Conservation (phyloP, 495 filamentous ascomycete species). For the Penicillium goetzii region DNA sequence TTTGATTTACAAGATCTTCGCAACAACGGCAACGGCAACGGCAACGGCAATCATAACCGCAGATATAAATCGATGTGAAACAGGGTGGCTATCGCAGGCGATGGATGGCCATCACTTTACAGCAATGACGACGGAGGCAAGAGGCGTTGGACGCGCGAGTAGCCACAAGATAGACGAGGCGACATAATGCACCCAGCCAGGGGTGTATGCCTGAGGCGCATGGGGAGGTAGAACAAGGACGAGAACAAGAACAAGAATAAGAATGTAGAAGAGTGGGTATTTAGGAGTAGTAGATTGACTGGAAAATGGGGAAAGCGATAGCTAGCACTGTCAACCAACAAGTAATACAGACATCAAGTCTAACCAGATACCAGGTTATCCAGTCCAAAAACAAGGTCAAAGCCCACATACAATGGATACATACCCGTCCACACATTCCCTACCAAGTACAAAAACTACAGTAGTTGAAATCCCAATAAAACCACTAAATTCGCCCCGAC, state of each 20-base stretch:
- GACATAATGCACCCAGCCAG: background rate
- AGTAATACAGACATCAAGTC: background rate
- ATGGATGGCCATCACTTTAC: background rate
- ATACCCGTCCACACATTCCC: too few relatives aligned
- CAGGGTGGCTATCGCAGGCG: background rate
- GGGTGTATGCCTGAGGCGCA: background rate
- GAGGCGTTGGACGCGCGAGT: conserved; percentile 4
- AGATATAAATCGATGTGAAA: conserved; percentile 2
- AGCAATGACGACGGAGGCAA: conserved; percentile 8
- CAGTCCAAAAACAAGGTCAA: background rate
- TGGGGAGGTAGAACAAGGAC: background rate
- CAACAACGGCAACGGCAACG: background rate
- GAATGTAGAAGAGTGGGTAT: too few relatives aligned
- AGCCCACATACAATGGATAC: too few relatives aligned
- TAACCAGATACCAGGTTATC: background rate
- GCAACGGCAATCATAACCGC: conserved; percentile 12
- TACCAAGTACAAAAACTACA: too few relatives aligned
- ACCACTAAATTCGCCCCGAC: background rate
- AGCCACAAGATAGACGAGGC: conserved; percentile 1
- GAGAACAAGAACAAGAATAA: background rate
- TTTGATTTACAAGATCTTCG: background rate
- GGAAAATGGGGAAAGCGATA: background rate
- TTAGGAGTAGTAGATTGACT: background rate
- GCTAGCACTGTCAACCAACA: background rate
- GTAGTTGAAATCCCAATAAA: too few relatives aligned